These are phyloP conservation scores for Athelia sp. DNA, from an alignment of 1,284 basidiomycete genomes.

Conservation along the genomic window DNA sequence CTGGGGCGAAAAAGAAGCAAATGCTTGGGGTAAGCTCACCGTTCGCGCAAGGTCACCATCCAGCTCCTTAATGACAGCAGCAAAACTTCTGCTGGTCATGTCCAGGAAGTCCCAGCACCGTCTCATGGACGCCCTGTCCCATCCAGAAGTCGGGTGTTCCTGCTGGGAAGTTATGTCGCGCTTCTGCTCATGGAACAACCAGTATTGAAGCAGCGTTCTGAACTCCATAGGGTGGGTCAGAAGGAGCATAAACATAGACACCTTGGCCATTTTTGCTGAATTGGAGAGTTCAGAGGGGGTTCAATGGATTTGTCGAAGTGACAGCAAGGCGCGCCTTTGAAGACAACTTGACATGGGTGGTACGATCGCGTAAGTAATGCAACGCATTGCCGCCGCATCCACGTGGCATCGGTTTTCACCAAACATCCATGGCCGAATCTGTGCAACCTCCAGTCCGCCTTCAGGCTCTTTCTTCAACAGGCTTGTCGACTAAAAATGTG, in stretches of 20 bases:
- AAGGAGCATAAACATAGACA: slow-evolving; percentile 51
- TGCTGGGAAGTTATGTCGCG: slow-evolving; percentile 73
- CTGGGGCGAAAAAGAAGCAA: not conserved
- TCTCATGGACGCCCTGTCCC: slow-evolving; percentile 82
- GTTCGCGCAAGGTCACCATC: slow-evolving; percentile 92
- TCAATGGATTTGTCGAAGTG: too few species aligned
- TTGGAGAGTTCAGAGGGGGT: not conserved
- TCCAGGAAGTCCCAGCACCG: slow-evolving; percentile 92
- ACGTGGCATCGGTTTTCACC: too few species aligned
- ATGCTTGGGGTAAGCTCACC: slow-evolving; percentile 51
- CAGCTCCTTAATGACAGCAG: slow-evolving; percentile 94
- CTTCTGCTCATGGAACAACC: slow-evolving; percentile 72
- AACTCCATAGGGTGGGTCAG: slow-evolving; percentile 79
- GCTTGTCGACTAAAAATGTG: slow-evolving; percentile 32
- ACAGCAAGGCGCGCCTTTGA: too few species aligned
- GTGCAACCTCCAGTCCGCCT: slow-evolving; percentile 44
- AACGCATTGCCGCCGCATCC: too few species aligned
- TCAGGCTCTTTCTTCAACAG: slow-evolving; percentile 25
- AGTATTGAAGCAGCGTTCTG: slow-evolving; percentile 73
- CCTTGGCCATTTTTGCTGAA: slow-evolving; percentile 26
- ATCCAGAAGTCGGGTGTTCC: slow-evolving; percentile 74
- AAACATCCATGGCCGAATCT: slow-evolving; percentile 12
- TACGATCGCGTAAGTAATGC: too few species aligned
- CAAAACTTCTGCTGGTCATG: slow-evolving; percentile 85
- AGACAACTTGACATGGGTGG: too few species aligned